Conservation (phyloP, 129 eudicot genomes). For the Lonicera japonica region DNA sequence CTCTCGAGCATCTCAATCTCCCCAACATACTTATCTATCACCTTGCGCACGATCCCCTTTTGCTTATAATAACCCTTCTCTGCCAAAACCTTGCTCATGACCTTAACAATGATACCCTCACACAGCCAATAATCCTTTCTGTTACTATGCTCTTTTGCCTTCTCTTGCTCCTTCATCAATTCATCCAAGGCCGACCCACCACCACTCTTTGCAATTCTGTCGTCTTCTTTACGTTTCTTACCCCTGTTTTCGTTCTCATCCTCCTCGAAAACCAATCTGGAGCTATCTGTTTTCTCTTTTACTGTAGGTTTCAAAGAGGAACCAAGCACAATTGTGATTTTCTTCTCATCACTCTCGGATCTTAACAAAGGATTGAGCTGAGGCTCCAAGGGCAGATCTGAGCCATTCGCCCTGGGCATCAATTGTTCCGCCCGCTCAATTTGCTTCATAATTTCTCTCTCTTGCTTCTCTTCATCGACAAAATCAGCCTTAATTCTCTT, state of each 20-base stretch:
- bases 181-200: slow-evolving; percentile 74
- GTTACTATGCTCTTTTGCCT: slow-evolving; percentile 68
- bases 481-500: slow-evolving; percentile 71
- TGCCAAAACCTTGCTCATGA: slow-evolving; percentile 75
- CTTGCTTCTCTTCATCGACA: slow-evolving; percentile 76
- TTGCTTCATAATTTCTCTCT: slow-evolving; percentile 66
- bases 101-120: slow-evolving; percentile 79
- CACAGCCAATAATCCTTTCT: slow-evolving; percentile 93
- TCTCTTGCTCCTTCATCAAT: slow-evolving; percentile 77
- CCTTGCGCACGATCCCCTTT: slow-evolving; percentile 77
- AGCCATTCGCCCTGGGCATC: slow-evolving; percentile 9
- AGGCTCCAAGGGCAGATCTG: slow-evolving; percentile 18
- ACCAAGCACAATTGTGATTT: slow-evolving; percentile 50
- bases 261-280: slow-evolving; percentile 59
- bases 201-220: slow-evolving; percentile 6
- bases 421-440: slow-evolving; percentile 76
- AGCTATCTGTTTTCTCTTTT: slow-evolving; percentile 42
- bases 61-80: slow-evolving; percentile 93
- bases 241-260: slow-evolving; percentile 26
- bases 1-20: slow-evolving; percentile 91
- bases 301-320: slow-evolving; percentile 11
- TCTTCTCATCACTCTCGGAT: slow-evolving; percentile 44
- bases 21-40: slow-evolving; percentile 77
- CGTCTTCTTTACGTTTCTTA: slow-evolving; percentile 16
- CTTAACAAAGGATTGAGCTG: slow-evolving; percentile 30